Conservation (phyloP, 2,329 filamentous ascomycete genomes). For the Ophiostoma triangulosporum region DNA sequence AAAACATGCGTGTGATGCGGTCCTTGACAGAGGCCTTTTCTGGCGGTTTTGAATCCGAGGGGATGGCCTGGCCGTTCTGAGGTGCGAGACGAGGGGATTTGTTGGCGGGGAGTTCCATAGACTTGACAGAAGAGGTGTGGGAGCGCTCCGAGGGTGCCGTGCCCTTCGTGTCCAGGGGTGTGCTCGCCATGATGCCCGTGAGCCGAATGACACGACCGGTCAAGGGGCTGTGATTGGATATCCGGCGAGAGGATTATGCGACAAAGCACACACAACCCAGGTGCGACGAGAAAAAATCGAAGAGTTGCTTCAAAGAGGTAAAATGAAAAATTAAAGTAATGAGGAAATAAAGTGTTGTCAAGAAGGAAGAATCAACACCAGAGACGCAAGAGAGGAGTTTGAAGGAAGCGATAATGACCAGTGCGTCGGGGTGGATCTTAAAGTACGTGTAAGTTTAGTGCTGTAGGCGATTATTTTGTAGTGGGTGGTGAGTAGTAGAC, state of each 20-base stretch:
- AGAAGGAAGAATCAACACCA: not conserved
- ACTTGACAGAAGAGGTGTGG: constrained; percentile 36
- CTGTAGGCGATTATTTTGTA: not conserved
- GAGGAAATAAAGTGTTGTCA: not conserved
- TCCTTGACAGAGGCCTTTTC: constrained; percentile 52
- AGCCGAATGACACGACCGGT: not conserved
- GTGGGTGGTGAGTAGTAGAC: no score
- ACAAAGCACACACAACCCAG: not conserved
- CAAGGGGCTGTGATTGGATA: not conserved
- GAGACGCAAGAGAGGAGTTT: not conserved
- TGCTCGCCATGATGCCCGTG: constrained; percentile 19
- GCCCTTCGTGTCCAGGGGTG: constrained; percentile 19
- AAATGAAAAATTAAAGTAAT: not conserved
- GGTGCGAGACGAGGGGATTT: constrained; percentile 27
- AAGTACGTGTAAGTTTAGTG: not conserved
- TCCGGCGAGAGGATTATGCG: not conserved
- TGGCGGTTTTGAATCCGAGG: constrained; percentile 23
- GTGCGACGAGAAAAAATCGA: not conserved
- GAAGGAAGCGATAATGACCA: not conserved
- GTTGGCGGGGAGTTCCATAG: constrained; percentile 27
- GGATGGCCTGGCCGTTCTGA: constrained; percentile 23
- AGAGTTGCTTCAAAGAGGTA: not conserved
- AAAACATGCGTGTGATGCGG: constrained; percentile 52
- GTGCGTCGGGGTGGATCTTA: not conserved
- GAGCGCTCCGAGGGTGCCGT: constrained; percentile 31